Percentiles rank a stretch among this genome's conserved stretches.
Evolutionary conservation across 2,329 filamentous ascomycete genomes (phyloP).

Genomic region (Diaporthe humulicola): DNA sequence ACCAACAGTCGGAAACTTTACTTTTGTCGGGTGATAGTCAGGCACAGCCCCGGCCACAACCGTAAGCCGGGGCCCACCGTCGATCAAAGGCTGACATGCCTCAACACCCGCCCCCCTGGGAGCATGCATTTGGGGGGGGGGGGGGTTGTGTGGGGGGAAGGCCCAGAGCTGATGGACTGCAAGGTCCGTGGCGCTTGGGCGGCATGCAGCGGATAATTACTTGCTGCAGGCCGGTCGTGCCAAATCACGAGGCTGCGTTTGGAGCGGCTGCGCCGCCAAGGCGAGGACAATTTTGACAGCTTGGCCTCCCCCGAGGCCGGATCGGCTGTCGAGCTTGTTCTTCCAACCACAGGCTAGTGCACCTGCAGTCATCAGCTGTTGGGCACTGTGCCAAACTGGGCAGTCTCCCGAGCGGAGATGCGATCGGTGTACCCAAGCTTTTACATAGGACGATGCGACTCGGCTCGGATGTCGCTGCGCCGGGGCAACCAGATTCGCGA

Average conservation of each 20-base stretch:
- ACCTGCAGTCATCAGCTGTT: slow-evolving; percentile 3
- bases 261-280: neutral
- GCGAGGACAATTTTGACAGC: slow-evolving; percentile 1
- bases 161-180: neutral
- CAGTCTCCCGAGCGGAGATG: slow-evolving; percentile 7
- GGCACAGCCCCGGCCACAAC: neutral
- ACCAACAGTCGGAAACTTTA: neutral
- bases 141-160: neutral
- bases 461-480: slow-evolving; percentile 25
- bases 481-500: slow-evolving; percentile 23
- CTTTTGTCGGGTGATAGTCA: slow-evolving; percentile 3
- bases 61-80: neutral
- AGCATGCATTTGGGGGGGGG: neutral
- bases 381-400: neutral
- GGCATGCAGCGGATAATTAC: slow-evolving; percentile 21
- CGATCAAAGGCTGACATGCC: slow-evolving; percentile 3
- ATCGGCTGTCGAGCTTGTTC: neutral
- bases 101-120: neutral
- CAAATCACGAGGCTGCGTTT: slow-evolving; percentile 29
- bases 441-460: neutral
- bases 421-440: neutral
- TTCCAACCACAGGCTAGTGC: neutral
- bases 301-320: neutral
- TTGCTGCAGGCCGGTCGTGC: neutral
- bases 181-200: slow-evolving; percentile 12